These are phyloP conservation scores for Clohesyomyces aquaticus DNA, from an alignment of 495 filamentous ascomycete genomes.

Conservation along the genomic window DNA sequence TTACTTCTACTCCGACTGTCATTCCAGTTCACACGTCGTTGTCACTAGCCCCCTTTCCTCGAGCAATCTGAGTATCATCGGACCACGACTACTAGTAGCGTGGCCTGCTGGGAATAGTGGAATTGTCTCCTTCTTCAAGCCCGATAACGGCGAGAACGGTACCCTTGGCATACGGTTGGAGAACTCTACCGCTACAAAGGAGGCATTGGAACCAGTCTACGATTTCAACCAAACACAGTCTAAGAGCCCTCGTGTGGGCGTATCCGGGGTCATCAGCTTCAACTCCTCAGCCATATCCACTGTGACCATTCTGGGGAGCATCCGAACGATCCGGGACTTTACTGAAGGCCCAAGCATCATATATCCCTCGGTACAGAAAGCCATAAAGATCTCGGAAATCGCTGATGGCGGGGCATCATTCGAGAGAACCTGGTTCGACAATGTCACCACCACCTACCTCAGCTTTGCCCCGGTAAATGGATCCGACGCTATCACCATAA, in stretches of 20 bases:
- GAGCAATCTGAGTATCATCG: constrained; percentile 58
- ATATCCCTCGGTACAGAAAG: constrained; percentile 57
- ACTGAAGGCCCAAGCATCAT: constrained; percentile 61
- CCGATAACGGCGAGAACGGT: constrained; percentile 58
- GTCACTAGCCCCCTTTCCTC: constrained; percentile 59
- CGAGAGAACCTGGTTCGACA: constrained; percentile 63
- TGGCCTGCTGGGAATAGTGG: constrained; percentile 71
- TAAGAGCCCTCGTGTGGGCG: constrained; percentile 54
- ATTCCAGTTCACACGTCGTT: constrained; percentile 60
- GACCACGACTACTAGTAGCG: constrained; percentile 61
- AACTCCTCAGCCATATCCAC: constrained; percentile 59
- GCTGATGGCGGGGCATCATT: constrained; percentile 52
- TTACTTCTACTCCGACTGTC: constrained; percentile 63
- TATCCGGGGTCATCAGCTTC: constrained; percentile 57
- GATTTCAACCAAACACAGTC: constrained; percentile 35
- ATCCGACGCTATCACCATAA: constrained; percentile 43
- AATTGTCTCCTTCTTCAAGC: constrained; percentile 57
- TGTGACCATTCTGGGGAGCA: constrained; percentile 61
- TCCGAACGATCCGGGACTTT: constrained; percentile 65
- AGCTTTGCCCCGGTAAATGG: constrained; percentile 49
- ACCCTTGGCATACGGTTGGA: constrained; percentile 56
- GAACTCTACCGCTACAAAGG: constrained; percentile 48
- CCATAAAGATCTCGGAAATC: constrained; percentile 51
- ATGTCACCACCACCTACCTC: constrained; percentile 58
- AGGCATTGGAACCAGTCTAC: constrained; percentile 50